Conservation (phyloP, 2,329 filamentous ascomycete species). For the Pyrenophora seminiperda region DNA sequence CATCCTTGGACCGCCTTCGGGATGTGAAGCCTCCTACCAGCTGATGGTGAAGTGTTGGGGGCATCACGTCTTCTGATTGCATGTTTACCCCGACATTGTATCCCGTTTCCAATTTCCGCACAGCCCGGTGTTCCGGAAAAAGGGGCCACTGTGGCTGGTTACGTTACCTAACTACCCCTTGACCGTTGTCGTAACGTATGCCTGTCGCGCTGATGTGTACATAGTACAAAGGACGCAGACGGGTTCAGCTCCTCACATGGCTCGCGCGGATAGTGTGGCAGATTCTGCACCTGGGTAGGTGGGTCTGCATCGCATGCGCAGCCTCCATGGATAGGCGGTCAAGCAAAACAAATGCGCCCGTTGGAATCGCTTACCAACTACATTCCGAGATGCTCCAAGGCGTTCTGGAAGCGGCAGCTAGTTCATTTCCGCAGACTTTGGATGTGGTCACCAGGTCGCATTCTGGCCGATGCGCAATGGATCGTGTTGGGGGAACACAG, state of each 20-base stretch:
- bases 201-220: neutral
- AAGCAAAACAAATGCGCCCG: slow-evolving; percentile 5
- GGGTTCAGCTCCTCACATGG: neutral
- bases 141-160: slow-evolving; percentile 13
- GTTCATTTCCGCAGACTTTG: slow-evolving; percentile 18
- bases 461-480: slow-evolving; percentile 24
- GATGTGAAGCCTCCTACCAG: too few species aligned
- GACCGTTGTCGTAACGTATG: slow-evolving; percentile 3
- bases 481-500: slow-evolving; percentile 12
- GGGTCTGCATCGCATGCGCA: neutral
- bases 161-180: slow-evolving; percentile 1
- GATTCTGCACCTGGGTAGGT: neutral
- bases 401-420: slow-evolving; percentile 25
- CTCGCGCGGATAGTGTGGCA: neutral
- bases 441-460: slow-evolving; percentile 19
- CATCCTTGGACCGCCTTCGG: neutral
- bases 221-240: too few species aligned
- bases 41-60: neutral
- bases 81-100: slow-evolving; percentile 5
- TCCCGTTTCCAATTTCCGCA: slow-evolving; percentile 15
- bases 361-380: slow-evolving; percentile 6
- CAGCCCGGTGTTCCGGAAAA: slow-evolving; percentile 13
- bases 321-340: neutral
- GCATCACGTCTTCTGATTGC: neutral
- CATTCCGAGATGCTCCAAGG: slow-evolving; percentile 7